Conservation (phyloP, 2,329 filamentous ascomycete species). For the Fusarium decemcellulare region DNA sequence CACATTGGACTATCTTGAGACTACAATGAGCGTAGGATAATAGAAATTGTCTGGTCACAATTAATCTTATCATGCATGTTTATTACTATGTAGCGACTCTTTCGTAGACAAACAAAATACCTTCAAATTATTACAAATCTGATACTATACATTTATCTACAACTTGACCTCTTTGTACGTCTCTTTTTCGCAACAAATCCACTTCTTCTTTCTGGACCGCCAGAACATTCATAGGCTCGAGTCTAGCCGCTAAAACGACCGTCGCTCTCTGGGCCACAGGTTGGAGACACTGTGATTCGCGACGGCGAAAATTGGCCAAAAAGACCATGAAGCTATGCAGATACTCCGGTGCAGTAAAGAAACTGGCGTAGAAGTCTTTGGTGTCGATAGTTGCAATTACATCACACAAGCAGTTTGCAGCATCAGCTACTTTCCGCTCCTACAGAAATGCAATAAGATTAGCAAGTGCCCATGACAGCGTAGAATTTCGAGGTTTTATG, state of each 20-base stretch:
- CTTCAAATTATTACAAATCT: not conserved
- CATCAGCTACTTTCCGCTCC: slow-evolving; percentile 42
- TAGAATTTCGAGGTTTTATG: not conserved
- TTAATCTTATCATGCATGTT: too few species aligned
- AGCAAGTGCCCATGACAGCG: not conserved
- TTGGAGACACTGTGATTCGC: slow-evolving; percentile 37
- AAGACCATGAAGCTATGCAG: slow-evolving; percentile 39
- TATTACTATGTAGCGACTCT: too few species aligned
- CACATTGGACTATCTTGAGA: too few species aligned
- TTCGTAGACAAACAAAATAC: not conserved
- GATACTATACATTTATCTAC: not conserved
- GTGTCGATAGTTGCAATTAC: slow-evolving; percentile 14
- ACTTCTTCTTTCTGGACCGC: not conserved
- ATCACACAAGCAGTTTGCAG: slow-evolving; percentile 41
- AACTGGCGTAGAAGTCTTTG: slow-evolving; percentile 6
- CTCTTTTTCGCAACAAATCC: not conserved
- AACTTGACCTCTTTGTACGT: too few species aligned
- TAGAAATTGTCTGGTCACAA: too few species aligned
- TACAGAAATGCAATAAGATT: not conserved
- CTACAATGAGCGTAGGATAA: too few species aligned
- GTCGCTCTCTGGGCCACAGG: slow-evolving; percentile 20
- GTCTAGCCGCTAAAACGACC: slow-evolving; percentile 8
- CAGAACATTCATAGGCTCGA: slow-evolving; percentile 4
- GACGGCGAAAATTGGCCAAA: slow-evolving; percentile 36
- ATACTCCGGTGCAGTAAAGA: slow-evolving; percentile 15